These are phyloP conservation scores for Rhodotorula sp. DNA, from an alignment of 1,284 basidiomycete species.

Conservation along the genomic window DNA sequence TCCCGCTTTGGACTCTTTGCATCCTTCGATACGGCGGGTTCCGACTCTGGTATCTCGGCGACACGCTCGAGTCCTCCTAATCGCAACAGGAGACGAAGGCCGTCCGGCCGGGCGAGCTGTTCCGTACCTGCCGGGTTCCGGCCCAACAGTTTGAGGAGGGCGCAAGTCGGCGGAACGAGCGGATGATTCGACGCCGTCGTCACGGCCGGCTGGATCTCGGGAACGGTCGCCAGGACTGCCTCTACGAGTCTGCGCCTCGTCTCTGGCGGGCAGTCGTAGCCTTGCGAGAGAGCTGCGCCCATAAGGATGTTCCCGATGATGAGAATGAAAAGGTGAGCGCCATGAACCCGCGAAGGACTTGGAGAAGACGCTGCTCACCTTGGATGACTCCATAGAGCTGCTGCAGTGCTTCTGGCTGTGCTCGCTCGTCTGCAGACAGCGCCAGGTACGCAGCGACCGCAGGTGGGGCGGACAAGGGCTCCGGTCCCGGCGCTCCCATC, in stretches of 20 bases:
- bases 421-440: constrained; percentile 10
- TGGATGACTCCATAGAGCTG: background rate
- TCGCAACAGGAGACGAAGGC: constrained; percentile 11
- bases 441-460: background rate
- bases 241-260: constrained; percentile 23
- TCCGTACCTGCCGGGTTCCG: constrained; percentile 33
- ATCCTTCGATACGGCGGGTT: background rate
- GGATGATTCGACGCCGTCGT: background rate
- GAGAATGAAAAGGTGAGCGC: background rate
- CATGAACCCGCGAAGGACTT: background rate
- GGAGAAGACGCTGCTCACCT: background rate
- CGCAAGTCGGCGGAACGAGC: constrained; percentile 10
- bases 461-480: constrained; percentile 5
- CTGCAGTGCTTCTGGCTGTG: background rate
- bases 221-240: constrained; percentile 9
- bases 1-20: background rate
- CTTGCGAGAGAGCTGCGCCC: background rate
- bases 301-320: background rate
- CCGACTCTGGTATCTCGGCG: background rate
- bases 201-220: background rate
- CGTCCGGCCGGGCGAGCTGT: constrained; percentile 22
- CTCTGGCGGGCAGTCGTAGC: constrained; percentile 6
- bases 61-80: constrained; percentile 27
- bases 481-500: too few species aligned
- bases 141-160: constrained; percentile 34